Percentiles rank a stretch among this genome's conserved stretches.
phyloP scores from a whole-genome alignment of 306 rosid genomes.

The Canavalia ensiformis region DNA sequence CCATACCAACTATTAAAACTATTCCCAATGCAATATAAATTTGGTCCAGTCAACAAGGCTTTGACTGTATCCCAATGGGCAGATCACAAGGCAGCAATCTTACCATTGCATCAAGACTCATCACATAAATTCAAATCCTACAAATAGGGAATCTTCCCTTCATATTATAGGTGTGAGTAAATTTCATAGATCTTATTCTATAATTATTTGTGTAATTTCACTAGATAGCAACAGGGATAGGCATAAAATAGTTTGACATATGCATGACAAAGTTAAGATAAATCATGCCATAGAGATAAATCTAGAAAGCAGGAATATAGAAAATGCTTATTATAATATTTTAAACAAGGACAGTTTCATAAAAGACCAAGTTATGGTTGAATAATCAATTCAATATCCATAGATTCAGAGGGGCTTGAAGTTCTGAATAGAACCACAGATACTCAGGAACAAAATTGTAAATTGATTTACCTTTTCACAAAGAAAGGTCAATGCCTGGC shows the following conservation, averaged over 20 bases:
- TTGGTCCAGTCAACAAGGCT: neutral
- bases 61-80: neutral
- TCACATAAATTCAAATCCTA: neutral
- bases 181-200: neutral
- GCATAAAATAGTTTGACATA: no score
- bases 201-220: no score
- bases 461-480: constrained; percentile 62
- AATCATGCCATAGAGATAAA: constrained; percentile 19
- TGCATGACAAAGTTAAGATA: neutral
- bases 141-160: neutral
- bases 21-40: neutral
- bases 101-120: neutral
- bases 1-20: neutral
- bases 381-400: constrained; percentile 10
- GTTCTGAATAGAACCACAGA: constrained; percentile 24
- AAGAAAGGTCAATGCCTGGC: constrained; percentile 65
- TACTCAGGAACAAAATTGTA: constrained; percentile 5
- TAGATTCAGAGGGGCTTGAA: constrained; percentile 18
- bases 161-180: neutral
- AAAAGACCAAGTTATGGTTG: neutral
- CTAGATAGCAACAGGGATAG: no score
- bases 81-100: constrained; percentile 1
- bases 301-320: neutral
- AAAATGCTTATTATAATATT: neutral
- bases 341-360: constrained; percentile 23